A percentile compares a stretch with the other conserved stretches of the same genome.
These are phyloP conservation scores for Coemansia sp. DNA, from an alignment of 371 early-diverging fungal species.

Conservation along the genomic window DNA sequence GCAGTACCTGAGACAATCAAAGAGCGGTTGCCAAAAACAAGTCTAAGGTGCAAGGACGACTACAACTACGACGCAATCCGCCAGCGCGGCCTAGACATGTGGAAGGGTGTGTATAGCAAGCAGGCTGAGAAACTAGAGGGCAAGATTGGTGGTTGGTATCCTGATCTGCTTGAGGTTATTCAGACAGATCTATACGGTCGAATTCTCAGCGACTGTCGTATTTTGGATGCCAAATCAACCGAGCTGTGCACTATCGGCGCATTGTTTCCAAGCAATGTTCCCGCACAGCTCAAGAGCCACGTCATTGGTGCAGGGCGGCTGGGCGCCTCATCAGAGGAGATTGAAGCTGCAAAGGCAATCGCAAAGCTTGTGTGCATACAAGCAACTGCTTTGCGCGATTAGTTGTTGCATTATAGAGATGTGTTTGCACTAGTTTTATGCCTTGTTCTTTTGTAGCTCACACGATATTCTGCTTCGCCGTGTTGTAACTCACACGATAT, in stretches of 20 bases:
- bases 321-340: conserved; percentile 35
- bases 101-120: conserved; percentile 38
- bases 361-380: conserved; percentile 18
- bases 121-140: conserved; percentile 40
- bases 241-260: conserved; percentile 58
- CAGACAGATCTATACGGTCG: conserved; percentile 48
- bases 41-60: conserved; percentile 5
- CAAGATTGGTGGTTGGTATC: conserved; percentile 38
- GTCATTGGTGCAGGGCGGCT: conserved; percentile 36
- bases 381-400: background rate
- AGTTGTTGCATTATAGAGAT: background rate
- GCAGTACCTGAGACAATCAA: conserved; percentile 1
- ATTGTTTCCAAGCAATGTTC: conserved; percentile 55
- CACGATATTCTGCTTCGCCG: too few species aligned
- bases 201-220: conserved; percentile 34
- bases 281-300: conserved; percentile 58
- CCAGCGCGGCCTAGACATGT: conserved; percentile 33
- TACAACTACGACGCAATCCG: conserved; percentile 28
- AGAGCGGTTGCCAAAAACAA: conserved; percentile 6
- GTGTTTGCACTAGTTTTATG: too few species aligned
- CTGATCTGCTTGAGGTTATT: conserved; percentile 49
- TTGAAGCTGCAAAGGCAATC: conserved; percentile 31
- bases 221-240: conserved; percentile 47
- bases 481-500: too few species aligned
- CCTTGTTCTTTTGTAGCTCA: too few species aligned